Conservation (phyloP, 768 basidiomycete species). For the Pleurotus citrinopileatus region DNA sequence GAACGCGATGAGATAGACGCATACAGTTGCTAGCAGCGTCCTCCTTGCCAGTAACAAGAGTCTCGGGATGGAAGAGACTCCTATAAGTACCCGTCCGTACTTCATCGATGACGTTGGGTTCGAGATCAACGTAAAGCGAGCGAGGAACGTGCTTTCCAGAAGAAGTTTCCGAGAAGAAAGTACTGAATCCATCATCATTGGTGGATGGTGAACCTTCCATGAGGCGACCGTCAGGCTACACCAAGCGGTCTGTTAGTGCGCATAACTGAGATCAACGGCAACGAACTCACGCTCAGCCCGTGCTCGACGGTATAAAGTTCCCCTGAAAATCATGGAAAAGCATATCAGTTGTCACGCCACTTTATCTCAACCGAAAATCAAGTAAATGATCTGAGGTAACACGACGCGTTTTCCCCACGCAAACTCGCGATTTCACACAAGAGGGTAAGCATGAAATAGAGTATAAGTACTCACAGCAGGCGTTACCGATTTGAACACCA, state of each 20-base stretch:
- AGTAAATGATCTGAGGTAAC: constrained; percentile 15
- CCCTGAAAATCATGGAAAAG: constrained; percentile 50
- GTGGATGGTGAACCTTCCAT: constrained; percentile 71
- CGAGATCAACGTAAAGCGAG: constrained; percentile 95
- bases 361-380: constrained; percentile 19
- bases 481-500: constrained; percentile 97
- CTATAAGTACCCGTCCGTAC: constrained; percentile 95
- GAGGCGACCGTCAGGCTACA: constrained; percentile 92
- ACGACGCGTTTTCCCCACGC: constrained; percentile 30
- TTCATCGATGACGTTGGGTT: constrained; percentile 97
- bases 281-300: constrained; percentile 86
- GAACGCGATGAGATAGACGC: constrained; percentile 16
- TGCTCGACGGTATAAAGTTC: constrained; percentile 99
- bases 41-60: constrained; percentile 97
- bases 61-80: constrained; percentile 98
- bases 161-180: constrained; percentile 98
- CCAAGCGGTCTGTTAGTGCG: constrained; percentile 18
- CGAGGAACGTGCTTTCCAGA: constrained; percentile 97
- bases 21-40: constrained; percentile 99
- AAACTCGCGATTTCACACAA: constrained; percentile 17
- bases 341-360: constrained; percentile 28
- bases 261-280: constrained; percentile 4
- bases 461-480: constrained; percentile 79
- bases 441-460: constrained; percentile 15
- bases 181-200: constrained; percentile 92